Evolutionary conservation across 2,329 filamentous ascomycete species (phyloP), one percentile per base, ranked within the genome.

Genomic region (Dryadomyces sulphureus): DNA sequence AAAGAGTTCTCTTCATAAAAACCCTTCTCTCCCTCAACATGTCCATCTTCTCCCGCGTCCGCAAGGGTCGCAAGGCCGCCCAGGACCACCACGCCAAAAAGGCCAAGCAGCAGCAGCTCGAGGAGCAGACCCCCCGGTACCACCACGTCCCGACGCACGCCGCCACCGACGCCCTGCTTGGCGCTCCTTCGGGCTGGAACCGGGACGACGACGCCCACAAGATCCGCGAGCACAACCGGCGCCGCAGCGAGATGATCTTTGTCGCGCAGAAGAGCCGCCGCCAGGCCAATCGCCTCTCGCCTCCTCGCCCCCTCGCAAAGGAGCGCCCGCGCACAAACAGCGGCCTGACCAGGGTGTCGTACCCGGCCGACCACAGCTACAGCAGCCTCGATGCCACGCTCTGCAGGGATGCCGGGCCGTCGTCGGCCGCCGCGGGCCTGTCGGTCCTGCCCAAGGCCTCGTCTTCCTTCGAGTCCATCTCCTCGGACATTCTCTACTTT

Each of bases 141-240:
- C 70, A 63, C 45, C 77, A 81, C 55, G 60, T 77, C 19, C 75
- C 76, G n/a, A 78, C 65, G 14, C 77, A 81, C 55, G 77, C 77
- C 24, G 73, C 73, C 40, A 57, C 65, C 12, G 76, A 81, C 58
- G 74, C 76, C 38, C 60, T 79, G 38, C 63, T 67, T 20, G 70
- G 68, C 25, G 72, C 71, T 3, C 75, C 74, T 9, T 63, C 68
- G 1, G 67, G 64, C 51, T 75, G 68, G 66, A 68, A 66, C 49
- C 54, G 7, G 14, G 8, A 62, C 7, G 62, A 65, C 12, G 71
- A 75, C 52, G 61, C 65, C 38, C 55, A 59, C 21, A 66, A 59
- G 49, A 72, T 76, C 45, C 58, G 68, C 48, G 70, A 72, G 53
- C 61, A 70, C 54, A 72, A 74, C 58, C 63, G 63, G 45, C 63